Base-by-base conservation (phyloP, 164 flowering plant genomes). In the Santalum album region DNA sequence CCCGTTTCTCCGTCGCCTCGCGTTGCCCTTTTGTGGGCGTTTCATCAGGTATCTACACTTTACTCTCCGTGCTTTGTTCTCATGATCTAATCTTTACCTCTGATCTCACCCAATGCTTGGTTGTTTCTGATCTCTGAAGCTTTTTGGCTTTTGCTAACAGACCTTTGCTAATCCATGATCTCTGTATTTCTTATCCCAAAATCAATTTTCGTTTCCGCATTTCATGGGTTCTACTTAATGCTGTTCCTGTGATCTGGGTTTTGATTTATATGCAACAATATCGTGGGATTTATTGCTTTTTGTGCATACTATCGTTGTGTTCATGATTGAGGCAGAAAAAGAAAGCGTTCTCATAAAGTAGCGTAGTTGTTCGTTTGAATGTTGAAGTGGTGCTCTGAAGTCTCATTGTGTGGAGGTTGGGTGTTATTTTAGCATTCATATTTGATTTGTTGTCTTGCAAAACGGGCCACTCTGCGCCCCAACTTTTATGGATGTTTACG, bases 41-140 rank as follows among this genome's bases (percentile, higher is more conserved):
- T 54, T 47, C 47, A 11, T 61, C 58, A 49, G 66, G 60, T 29
- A 62, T 17, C 18, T 50, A 22, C 66, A 56, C 36, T 59, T 55
- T 61, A 45, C 35, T 25, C 40, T 19, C 24, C 15, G 40, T 15
- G 7, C 16, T 2, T 26, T 36, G 17, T 15, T 29, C n/a, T 40
- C 7, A 12, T 0, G 12, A 43, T 2, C 10, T 1, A n/a, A 24
- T 14, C 25, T 23, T 22, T 47, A 45, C 29, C 64, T 58, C 63
- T 58, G 45, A 54, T 51, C 51, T 58, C 49, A 62, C 62, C 57
- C 66, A 52, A 40, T 21, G 29, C 18, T 48, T 46, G 57, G 55
- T 44, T 44, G 52, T 69, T 61, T 58, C 69, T 58, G 51, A 11
- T 51, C 60, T 51, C 48, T 55, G 34, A 54, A 69, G 66, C 60